These are phyloP conservation scores for Aeschynomene evenia DNA, from an alignment of 306 rosid species.

Conservation along the genomic window DNA sequence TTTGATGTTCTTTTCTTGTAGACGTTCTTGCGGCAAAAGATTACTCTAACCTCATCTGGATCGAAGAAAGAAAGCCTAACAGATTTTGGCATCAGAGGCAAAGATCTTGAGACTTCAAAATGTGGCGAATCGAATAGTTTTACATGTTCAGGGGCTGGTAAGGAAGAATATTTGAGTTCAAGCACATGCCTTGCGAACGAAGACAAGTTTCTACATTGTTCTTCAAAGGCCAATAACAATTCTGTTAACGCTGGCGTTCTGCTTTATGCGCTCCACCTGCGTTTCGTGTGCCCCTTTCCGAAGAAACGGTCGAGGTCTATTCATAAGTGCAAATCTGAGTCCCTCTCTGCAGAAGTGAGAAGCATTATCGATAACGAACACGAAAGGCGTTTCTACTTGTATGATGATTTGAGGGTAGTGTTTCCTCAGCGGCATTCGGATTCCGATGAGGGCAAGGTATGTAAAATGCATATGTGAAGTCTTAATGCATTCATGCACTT, in stretches of 20 bases:
- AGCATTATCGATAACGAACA: conserved; percentile 35
- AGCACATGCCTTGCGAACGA: conserved; percentile 11
- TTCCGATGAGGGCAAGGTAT: conserved; percentile 88
- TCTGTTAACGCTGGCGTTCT: conserved; percentile 42
- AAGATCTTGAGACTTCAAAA: conserved; percentile 21
- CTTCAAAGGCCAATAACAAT: conserved; percentile 40
- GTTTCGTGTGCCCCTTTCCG: conserved; percentile 57
- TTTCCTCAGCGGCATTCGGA: conserved; percentile 91
- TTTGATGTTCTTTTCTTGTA: conserved; percentile 36
- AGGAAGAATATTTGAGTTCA: conserved; percentile 28
- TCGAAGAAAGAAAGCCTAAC: conserved; percentile 41
- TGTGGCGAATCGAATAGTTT: conserved; percentile 25
- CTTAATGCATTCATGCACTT: conserved; percentile 19
- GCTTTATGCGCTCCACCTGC: conserved; percentile 76
- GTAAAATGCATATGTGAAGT: conserved; percentile 1
- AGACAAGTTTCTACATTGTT: conserved; percentile 31
- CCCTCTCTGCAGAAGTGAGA: conserved; percentile 37
- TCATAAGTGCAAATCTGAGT: conserved; percentile 49
- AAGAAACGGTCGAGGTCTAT: conserved; percentile 55
- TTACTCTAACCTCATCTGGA: conserved; percentile 52
- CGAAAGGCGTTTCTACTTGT: conserved; percentile 77
- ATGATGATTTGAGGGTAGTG: conserved; percentile 73
- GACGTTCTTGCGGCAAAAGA: conserved; percentile 89
- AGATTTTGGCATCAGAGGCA: conserved; percentile 27
- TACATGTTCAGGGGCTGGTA: conserved; percentile 21